phyloP scores from a whole-genome alignment of 768 basidiomycete genomes.

The Mycena belliarum region DNA sequence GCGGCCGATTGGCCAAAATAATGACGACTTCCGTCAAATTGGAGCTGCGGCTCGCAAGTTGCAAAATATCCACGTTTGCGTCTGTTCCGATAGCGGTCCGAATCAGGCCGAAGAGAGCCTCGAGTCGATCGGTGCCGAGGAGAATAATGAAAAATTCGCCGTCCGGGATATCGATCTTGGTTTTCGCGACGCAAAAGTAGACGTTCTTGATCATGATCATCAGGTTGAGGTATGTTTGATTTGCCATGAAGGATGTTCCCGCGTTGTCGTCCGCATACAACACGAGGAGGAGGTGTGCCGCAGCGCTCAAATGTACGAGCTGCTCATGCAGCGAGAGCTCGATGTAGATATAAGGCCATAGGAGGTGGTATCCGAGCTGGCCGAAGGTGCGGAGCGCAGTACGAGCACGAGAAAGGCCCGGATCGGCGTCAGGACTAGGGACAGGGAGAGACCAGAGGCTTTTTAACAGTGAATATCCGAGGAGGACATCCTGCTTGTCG shows the following conservation, averaged over 20 bases:
- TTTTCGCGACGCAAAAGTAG: constrained; percentile 39
- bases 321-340: constrained; percentile 33
- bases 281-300: constrained; percentile 29
- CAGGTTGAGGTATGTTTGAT: constrained; percentile 31
- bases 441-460: constrained; percentile 28
- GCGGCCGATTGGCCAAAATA: constrained; percentile 38
- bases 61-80: constrained; percentile 27
- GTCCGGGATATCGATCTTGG: constrained; percentile 33
- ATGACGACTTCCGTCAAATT: constrained; percentile 33
- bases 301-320: constrained; percentile 33
- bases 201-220: constrained; percentile 41
- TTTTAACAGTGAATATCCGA: constrained; percentile 27
- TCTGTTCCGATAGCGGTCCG: constrained; percentile 38
- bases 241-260: constrained; percentile 26
- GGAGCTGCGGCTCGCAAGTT: constrained; percentile 28
- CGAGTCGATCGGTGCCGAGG: constrained; percentile 39
- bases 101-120: constrained; percentile 36
- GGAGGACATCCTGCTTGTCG: constrained; percentile 35
- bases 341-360: constrained; percentile 32
- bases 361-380: constrained; percentile 23
- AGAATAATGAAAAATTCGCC: constrained; percentile 35
- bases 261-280: constrained; percentile 15
- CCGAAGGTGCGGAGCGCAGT: constrained; percentile 26
- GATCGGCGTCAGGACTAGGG: constrained; percentile 2
- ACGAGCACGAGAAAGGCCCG: constrained; percentile 22